Evolutionary conservation across 192 early-diverging fungal species (phyloP), one percentile per base, ranked within the genome.

Genomic region (Backusella circina): DNA sequence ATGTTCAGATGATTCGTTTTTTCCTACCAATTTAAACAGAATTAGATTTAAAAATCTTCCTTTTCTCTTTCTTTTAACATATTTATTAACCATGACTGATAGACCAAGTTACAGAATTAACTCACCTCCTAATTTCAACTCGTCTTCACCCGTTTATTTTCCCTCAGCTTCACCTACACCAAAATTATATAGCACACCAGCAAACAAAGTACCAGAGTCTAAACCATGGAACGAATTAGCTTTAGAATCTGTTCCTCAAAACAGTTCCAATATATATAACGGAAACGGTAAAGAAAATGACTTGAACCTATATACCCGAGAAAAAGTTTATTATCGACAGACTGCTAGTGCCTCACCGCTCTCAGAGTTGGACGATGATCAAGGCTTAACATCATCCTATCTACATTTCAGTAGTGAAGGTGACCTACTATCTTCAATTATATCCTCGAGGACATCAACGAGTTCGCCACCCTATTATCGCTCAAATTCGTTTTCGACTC

Each of bases 101-200:
- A 61, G 54, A 61, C 54, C 54, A 61, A 61, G 54, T 30, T 61
- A 61, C 54, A 61, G 54, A 61, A 61, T 61, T 26, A 61, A 30
- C 54, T 61, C 54, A 61, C 54, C 54, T 2, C 54, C 54, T 61
- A 61, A 61, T 28, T 12, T 68, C 32, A 68, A 68, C 36, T 37
- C 67, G 1, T 35, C 67, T 37, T 68, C 67, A 23, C 67, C 67
- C 21, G 67, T 68, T 68, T 33, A 38, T 21, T 68, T 68, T 68
- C 67, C 67, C 3, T 68, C 67, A 7, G 67, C 67, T 12, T 68
- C 67, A 68, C 54, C 54, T 2, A 61, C 54, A 28, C 67, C 67
- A 4, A 68, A 68, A 13, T n/a, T 68, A 10, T 68, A 68, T 12
- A 68, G 67, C 21, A 68, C 67, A 13, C 67, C 67, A 26, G 36